Evolutionary conservation across 139 green algal species (phyloP).

Genomic region (Eudorina sp.): DNA sequence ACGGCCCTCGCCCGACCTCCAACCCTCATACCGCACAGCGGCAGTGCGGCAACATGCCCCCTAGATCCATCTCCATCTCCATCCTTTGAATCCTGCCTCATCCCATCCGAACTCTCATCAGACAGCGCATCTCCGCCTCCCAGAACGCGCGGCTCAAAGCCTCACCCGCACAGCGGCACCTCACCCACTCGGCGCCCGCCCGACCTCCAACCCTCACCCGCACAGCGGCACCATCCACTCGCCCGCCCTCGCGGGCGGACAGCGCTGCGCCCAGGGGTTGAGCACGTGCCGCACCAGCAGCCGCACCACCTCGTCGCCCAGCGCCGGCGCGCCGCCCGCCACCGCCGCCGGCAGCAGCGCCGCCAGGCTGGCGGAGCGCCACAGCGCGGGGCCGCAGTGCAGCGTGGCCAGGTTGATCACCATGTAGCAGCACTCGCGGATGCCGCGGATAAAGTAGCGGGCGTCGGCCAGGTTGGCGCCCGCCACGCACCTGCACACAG

Average conservation of each 20-base stretch:
- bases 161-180: constrained; percentile 56
- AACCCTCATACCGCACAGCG: no score
- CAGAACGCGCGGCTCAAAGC: not conserved
- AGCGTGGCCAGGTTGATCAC: constrained; percentile 14
- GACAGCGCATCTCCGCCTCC: no score
- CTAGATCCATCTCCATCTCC: not conserved
- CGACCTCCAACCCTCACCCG: constrained; percentile 12
- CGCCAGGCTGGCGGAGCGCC: constrained; percentile 27
- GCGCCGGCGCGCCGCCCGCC: not conserved
- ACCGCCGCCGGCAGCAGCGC: constrained; percentile 30
- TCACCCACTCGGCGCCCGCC: not conserved
- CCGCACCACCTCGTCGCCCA: constrained; percentile 21
- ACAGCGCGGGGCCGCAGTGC: constrained; percentile 13
- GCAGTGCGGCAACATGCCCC: not conserved
- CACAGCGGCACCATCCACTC: constrained; percentile 66
- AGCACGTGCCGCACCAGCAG: constrained; percentile 80
- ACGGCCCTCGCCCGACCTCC: no score
- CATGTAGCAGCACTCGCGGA: constrained; percentile 60
- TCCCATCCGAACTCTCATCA: not conserved
- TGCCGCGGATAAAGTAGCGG: constrained; percentile 66
- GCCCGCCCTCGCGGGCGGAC: constrained; percentile 46
- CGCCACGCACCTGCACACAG: constrained; percentile 43
- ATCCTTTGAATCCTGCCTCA: not conserved
- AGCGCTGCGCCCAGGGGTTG: constrained; percentile 63
- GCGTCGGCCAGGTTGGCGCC: constrained; percentile 49